Base-by-base conservation (phyloP, 2,329 filamentous ascomycete genomes). In the Penicillium sp. region DNA sequence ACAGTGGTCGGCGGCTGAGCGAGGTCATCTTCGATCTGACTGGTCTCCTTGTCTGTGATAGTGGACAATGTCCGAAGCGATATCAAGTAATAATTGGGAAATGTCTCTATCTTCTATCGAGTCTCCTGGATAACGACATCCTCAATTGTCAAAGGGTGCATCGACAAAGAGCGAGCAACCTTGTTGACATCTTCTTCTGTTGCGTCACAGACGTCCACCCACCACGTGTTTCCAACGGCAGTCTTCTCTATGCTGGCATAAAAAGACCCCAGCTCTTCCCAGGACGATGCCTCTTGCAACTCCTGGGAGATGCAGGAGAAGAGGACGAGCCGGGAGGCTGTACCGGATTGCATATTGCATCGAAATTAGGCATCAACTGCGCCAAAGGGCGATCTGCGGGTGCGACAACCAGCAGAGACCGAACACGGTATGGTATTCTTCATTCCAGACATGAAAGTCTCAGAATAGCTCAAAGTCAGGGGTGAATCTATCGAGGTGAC, bases 41-140 rank as follows among this genome's bases (percentile, higher is more conserved):
- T 55, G 1, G 47, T 19, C 8, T 41, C 2, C 35, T 41, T 41
- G 35, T 41, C 35, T 41, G 35, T 5, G 11, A 41, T 41, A 2
- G 89, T 67, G 85, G 90, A 83, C 95, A 98, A 5, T 0, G 93
- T 96, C 57, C 93, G 89, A 83, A 98, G 97, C 73, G 91, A 96
- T 50, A 96, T 91, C 75, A 99, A 96, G 79, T 98, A 99, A 81
- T 99, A 99, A 23, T 92, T 91, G 17, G 91, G 90, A 79, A 98
- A 98, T 17, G 98, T 85, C 76, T 99, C 95, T 61, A 99, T 96
- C 82, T 99, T 98, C 80, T 98, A 95, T 30, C 95, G 92, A 2
- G 93, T 89, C 76, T 98, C 95, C 72, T 97, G 92, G 0, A 92
- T 95, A 56, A 89, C 90, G 67, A 99, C 97, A 80, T 98, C 95